A percentile compares a stretch with the other conserved stretches of the same genome.
phyloP scores from a whole-genome alignment of 139 green algal species.

The Coelastrella sp. region DNA sequence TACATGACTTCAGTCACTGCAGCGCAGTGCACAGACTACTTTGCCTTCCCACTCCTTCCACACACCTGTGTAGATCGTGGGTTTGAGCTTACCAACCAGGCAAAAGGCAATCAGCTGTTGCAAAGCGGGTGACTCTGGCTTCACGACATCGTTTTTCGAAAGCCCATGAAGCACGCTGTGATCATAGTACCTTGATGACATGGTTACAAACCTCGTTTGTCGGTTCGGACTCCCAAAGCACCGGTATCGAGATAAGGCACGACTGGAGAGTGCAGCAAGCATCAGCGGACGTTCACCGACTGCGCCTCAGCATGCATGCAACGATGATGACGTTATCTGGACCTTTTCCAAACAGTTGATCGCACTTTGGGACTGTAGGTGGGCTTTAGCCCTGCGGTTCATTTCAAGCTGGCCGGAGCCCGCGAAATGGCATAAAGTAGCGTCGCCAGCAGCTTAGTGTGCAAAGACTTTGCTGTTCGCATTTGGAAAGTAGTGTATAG shows the following conservation, averaged over 20 bases:
- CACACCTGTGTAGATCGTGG: slow-evolving; percentile 18
- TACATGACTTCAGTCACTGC: too few relatives aligned
- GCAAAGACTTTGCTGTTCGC: neutral
- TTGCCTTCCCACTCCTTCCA: neutral
- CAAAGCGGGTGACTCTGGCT: neutral
- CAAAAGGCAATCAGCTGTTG: slow-evolving; percentile 13
- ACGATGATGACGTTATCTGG: too few relatives aligned
- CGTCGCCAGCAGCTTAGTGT: too few relatives aligned
- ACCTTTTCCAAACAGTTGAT: too few relatives aligned
- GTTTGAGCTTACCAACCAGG: neutral
- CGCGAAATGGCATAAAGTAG: neutral
- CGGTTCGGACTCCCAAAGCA: neutral
- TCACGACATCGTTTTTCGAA: neutral
- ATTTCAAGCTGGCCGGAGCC: neutral
- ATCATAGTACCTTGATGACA: neutral
- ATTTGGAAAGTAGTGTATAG: neutral
- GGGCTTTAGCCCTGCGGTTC: too few relatives aligned
- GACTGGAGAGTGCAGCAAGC: neutral
- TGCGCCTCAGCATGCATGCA: neutral
- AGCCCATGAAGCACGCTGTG: neutral
- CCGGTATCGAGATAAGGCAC: too few relatives aligned
- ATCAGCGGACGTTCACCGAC: neutral
- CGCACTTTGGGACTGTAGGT: too few relatives aligned
- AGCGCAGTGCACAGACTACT: too few relatives aligned
- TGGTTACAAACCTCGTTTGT: neutral